Percentiles rank a stretch among this genome's conserved stretches.
phyloP scores from a whole-genome alignment of 345 rosid species.

The Melaleuca alternifolia region DNA sequence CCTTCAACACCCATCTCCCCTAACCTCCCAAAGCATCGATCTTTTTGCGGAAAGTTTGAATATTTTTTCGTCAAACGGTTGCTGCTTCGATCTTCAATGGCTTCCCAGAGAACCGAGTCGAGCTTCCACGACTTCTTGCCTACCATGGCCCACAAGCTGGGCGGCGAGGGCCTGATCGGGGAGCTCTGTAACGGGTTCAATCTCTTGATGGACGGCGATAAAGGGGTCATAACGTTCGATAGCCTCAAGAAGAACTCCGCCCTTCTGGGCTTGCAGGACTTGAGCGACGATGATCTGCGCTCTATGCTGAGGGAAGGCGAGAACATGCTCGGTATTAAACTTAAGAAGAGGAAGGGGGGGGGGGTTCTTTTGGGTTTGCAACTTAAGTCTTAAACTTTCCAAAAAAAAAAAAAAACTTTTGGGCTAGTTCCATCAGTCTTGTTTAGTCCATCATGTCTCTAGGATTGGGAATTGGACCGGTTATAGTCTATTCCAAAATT shows the following conservation, averaged over 20 bases:
- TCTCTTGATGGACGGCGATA: conserved; percentile 51
- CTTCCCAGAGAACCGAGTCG: conserved; percentile 13
- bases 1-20: not conserved
- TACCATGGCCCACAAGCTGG: conserved; percentile 64
- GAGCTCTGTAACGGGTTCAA: conserved; percentile 82
- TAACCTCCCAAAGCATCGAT: not conserved
- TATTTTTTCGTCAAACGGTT: not conserved
- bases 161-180: conserved; percentile 66
- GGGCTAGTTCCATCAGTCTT: too few relatives aligned
- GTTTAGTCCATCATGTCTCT: too few relatives aligned
- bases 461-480: too few relatives aligned
- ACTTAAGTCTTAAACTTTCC: too few relatives aligned
- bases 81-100: conserved; percentile 10
- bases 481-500: too few relatives aligned
- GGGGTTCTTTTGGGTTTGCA: too few relatives aligned
- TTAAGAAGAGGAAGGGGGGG: too few relatives aligned
- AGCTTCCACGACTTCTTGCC: conserved; percentile 66
- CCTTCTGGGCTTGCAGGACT: conserved; percentile 53
- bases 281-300: conserved; percentile 62
- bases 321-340: too few relatives aligned
- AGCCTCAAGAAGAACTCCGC: conserved; percentile 53
- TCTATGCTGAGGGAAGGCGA: conserved; percentile 71
- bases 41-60: not conserved
- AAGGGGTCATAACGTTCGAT: conserved; percentile 65
- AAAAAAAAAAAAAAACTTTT: too few relatives aligned